Evolutionary conservation across 2,329 filamentous ascomycete species (phyloP).

Genomic region (Botryosphaeria dothidea): DNA sequence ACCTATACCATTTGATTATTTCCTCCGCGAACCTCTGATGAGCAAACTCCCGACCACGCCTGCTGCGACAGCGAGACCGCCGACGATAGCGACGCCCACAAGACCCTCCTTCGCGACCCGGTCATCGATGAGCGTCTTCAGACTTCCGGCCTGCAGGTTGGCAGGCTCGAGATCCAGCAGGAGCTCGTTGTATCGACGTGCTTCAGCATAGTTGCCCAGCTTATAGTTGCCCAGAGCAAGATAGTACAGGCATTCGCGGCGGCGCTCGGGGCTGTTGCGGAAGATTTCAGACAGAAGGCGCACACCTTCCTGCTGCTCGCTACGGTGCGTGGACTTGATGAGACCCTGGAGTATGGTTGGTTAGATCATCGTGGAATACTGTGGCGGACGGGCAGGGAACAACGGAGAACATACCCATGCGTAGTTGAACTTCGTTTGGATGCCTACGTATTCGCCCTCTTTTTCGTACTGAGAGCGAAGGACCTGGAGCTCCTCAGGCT

Average conservation of each 20-base stretch:
- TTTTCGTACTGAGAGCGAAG: slow-evolving; percentile 94
- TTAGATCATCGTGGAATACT: too few species aligned
- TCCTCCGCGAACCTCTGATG: slow-evolving; percentile 72
- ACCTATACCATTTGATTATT: slow-evolving; percentile 30
- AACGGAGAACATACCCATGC: slow-evolving; percentile 80
- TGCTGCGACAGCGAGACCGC: slow-evolving; percentile 86
- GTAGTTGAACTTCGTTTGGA: slow-evolving; percentile 99
- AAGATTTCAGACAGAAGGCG: slow-evolving; percentile 96
- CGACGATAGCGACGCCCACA: slow-evolving; percentile 91
- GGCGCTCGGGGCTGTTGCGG: slow-evolving; percentile 85
- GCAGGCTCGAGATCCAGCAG: slow-evolving; percentile 86
- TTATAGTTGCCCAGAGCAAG: slow-evolving; percentile 97
- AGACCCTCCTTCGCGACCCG: slow-evolving; percentile 94
- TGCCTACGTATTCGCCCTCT: slow-evolving; percentile 92
- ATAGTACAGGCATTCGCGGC: slow-evolving; percentile 98
- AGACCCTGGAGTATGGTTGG: slow-evolving; percentile 64
- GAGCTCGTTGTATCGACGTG: slow-evolving; percentile 89
- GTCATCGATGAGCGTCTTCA: slow-evolving; percentile 88
- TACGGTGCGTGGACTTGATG: slow-evolving; percentile 83
- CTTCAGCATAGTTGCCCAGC: slow-evolving; percentile 95
- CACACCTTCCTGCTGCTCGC: slow-evolving; percentile 92
- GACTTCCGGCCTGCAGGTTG: slow-evolving; percentile 86
- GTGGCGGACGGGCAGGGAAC: background rate
- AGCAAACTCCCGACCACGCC: slow-evolving; percentile 90
- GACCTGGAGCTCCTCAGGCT: slow-evolving; percentile 88